Evolutionary conservation across 1,284 basidiomycete species (phyloP), one percentile per base, ranked within the genome.

Genomic region (Ceratobasidium sp.): DNA sequence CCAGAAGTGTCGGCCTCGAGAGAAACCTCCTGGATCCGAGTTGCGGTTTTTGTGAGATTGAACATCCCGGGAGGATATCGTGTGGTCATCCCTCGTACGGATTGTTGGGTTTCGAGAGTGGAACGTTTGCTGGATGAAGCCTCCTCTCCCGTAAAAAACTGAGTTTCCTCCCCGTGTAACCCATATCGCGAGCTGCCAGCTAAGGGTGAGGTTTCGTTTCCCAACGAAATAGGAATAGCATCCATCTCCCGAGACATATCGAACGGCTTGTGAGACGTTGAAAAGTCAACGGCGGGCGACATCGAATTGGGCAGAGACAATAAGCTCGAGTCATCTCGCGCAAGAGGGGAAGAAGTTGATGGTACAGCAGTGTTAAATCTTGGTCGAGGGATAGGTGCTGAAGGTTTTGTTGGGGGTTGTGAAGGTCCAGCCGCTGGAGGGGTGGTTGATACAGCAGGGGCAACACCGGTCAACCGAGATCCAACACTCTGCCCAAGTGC

Each of bases 181-280:
- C 53, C 53, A 56, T 58, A 13, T 71, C 69, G 7, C 33, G 33
- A 33, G 33, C 33, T 33, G 33, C 33, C 33, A 33, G 42, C 40
- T 12, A 39, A 15, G 13, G 26, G 39, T 7, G 55, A 44, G 26
- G 40, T 72, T n/a, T 58, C 69, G 40, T 72, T 42, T 20, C 15
- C 42, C 15, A 60, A 53, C 1, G 20, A n/a, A 10, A 64, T 42
- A 20, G 63, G 63, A 33, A 77, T 77, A 15, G 63, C 55, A 12
- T 77, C 75, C 75, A 77, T 67, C 64, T 77, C 75, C 1, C 49
- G 55, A 28, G 75, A 77, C 75, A 77, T 77, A 15, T 77, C 75
- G 33, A 77, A 77, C 26, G 75, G 64, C 53, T 28, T 64, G 64
- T 77, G 51, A 5, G 75, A 77, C 13, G 55, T 33, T 10, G 53